Evolutionary conservation across 2,329 filamentous ascomycete species (phyloP), one percentile per base, ranked within the genome.

Genomic region (Aspergillus chevalieri): DNA sequence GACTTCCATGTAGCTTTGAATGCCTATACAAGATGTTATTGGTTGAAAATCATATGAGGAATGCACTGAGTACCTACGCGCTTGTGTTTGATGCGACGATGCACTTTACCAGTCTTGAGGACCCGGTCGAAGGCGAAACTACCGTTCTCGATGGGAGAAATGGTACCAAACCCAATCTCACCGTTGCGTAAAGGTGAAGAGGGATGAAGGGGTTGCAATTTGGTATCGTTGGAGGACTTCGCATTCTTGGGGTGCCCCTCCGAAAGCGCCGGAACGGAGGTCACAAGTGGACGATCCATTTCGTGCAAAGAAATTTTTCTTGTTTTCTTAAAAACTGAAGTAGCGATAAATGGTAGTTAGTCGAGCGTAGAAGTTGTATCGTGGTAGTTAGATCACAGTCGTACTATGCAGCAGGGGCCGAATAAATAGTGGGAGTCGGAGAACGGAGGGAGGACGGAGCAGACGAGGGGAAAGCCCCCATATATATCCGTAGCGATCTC

Each of bases 71-170:
- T 43, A 53, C 62, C 53, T 70, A 90, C 89, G 84, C 94, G 95
- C 52, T 92, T 97, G 76, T 92, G 95, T 61, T 91, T 86, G 15
- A 90, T 94, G 58, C 92, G 83, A 72, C 95, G 95, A 64, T 87
- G 81, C 36, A 95, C 84, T 58, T 86, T 86, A 51, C 92, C 91
- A 50, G 86, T 84, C 74, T 95, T 97, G 68, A 97, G 80, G 48
- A 97, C 88, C 46, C 90, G 85, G 69, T 98, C 93, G 64, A 94
- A 95, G 64, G 93, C 91, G 68, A 95, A 98, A 69, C 89, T 93
- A 54, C 93, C 93, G 69, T 95, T 91, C 69, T 95, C 86, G 56
- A 97, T 89, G 4, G 90, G 89, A 26, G 89, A 93, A 63, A 89
- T 84, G 14, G 84, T 78, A 56, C 87, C 83, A 41, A 85, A 65